Base-by-base conservation (phyloP, 345 rosid genomes). In the Pugionium dolabratum region DNA sequence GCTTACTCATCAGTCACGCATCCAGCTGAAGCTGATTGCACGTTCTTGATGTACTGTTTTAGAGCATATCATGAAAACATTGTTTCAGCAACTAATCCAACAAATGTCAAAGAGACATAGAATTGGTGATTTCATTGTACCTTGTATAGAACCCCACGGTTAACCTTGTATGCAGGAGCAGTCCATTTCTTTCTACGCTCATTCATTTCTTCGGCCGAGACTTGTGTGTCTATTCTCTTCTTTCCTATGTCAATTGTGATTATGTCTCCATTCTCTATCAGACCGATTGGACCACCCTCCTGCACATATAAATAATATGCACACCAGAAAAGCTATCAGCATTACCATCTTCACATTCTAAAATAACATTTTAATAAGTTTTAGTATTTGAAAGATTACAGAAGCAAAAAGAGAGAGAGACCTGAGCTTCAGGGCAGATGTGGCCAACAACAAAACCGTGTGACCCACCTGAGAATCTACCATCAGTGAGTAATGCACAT, bases 401-500 rank as follows among this genome's bases (percentile, higher is more conserved):
- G 43, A 40, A 60, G 41, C 41, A 44, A 41, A 44, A 18, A 40
- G 70, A 27, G 6, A 52, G 18, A 64, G 2, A 10, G 56, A 94
- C 99, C 96, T 94, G 95, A 51, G 99, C 97, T 83, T 94, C 99
- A 28, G 99, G 99, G 77, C 95, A 85, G 40, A 94, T 60, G 57
- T 94, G 99, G 64, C 99, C 99, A 51, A 91, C 99, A 57, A 94
- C 99, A 75, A 94, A 94, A 43, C 99, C 99, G 64, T 94, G 99
- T 28, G 99, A 94, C 67, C 96, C 96, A 5, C 99, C 97, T 0
- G 99, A 94, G 82, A 94, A 94, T 67, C 99, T 82, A 63, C 99
- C 99, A 71, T 94, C 99, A 3, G 99, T 94, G 57, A 91, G 72
- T 71, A 94, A 69, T 25, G 99, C 99, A 66, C 82, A 84, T n/a